phyloP scores from a whole-genome alignment of 371 early-diverging fungal species.

The Cladochytrium tenue region DNA sequence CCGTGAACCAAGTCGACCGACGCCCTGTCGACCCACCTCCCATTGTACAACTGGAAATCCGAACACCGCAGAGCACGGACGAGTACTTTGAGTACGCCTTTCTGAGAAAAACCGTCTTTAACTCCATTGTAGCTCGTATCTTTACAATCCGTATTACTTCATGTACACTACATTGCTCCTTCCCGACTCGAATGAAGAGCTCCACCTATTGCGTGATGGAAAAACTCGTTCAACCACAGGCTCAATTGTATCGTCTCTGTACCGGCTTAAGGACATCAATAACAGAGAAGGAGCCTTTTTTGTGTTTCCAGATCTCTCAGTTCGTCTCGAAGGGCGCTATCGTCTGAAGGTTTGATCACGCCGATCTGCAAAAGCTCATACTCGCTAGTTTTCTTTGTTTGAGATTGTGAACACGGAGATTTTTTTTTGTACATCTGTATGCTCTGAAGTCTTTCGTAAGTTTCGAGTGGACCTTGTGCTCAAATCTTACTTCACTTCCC shows the following conservation, averaged over 20 bases:
- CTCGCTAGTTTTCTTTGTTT: constrained; percentile 71
- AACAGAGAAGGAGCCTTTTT: constrained; percentile 91
- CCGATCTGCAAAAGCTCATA: neutral
- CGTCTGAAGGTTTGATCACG: constrained; percentile 62
- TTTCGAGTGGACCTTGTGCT: neutral
- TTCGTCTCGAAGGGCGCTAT: constrained; percentile 87
- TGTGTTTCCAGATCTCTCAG: constrained; percentile 93
- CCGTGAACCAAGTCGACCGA: constrained; percentile 70
- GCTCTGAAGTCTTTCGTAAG: constrained; percentile 72
- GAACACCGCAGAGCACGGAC: constrained; percentile 8
- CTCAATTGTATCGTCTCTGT: constrained; percentile 86
- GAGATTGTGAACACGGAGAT: constrained; percentile 79
- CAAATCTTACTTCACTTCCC: neutral
- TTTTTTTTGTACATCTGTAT: constrained; percentile 75
- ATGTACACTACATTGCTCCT: constrained; percentile 79
- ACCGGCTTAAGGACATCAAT: constrained; percentile 83
- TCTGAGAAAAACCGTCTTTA: neutral
- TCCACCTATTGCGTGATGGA: constrained; percentile 72
- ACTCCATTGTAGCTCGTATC: constrained; percentile 52
- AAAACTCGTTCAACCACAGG: constrained; percentile 78
- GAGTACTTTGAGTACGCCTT: constrained; percentile 19
- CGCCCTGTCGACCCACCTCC: constrained; percentile 94
- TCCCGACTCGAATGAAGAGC: constrained; percentile 67
- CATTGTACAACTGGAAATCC: constrained; percentile 58
- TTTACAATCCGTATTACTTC: constrained; percentile 85